Base-by-base conservation (phyloP, 192 early-diverging fungal genomes). In the Phycomyces blakesleeanus region DNA sequence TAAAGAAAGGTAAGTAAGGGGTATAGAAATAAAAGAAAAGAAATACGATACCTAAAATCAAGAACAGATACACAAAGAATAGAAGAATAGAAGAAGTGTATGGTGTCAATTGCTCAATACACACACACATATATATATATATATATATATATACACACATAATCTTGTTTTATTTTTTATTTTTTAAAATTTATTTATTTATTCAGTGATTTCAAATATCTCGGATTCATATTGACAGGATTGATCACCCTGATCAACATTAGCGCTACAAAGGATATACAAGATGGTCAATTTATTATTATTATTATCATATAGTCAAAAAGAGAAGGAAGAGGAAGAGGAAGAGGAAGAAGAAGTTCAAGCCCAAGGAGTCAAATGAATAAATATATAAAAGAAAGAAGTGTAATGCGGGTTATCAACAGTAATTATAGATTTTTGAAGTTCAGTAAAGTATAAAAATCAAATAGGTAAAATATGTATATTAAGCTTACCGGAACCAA, bases 361-460 rank as follows among this genome's bases (percentile, higher is more conserved):
- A n/a, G n/a, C n/a, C n/a, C n/a, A n/a, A n/a, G n/a, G n/a, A n/a
- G n/a, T n/a, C n/a, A n/a, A n/a, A n/a, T n/a, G n/a, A 34, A 34
- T 34, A 34, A 5, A 34, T 34, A 21, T 34, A n/a, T 55, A 10
- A 25, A 24, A 25, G 9, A 53, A 25, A 53, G 11, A 24, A 53
- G 24, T 7, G 6, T 16, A 21, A 37, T 57, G 16, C 16, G 26
- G 44, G 44, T 50, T 29, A 34, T 55, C 18, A 55, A 38, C 38
- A 22, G 22, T 59, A 59, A 59, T 59, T 59, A 59, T 59, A 59
- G 57, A 59, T 59, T 59, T 18, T n/a, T n/a, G n/a, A n/a, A n/a
- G n/a, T n/a, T n/a, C n/a, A n/a, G n/a, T n/a, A n/a, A 5, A 29
- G n/a, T 56, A 29, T 38, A 25, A 40, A 37, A 57, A 38, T 37